Evolutionary conservation across 805 yeast genomes (phyloP), one percentile per base, ranked within the genome.

Genomic region (Blastobotrys mokoenaii): DNA sequence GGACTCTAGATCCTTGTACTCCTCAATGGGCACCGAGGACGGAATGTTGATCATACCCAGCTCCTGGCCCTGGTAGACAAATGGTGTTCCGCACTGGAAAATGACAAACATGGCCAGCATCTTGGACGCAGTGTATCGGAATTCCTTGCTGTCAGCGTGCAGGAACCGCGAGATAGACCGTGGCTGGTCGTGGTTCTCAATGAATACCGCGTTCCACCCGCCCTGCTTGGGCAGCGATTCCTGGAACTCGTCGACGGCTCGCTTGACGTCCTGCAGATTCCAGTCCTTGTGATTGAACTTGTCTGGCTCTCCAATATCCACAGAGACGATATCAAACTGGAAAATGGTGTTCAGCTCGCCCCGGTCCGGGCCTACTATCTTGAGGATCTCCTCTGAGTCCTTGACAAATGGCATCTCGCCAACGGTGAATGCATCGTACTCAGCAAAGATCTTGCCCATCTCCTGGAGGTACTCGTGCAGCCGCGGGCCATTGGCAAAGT

Each of bases 131-230:
- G 60, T 55, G 60, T 56, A 46, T 42, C 59, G 52, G 25, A 61
- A 61, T 5, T 68, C 60, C 41, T 66, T 71, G 58, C 70, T 67
- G 2, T 30, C 44, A 12, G 41, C 41, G 22, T 38, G 33, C 40
- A 77, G 79, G 55, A 74, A 76, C 53, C 81, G 66, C 12, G 77
- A 61, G 34, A 75, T 69, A 29, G 72, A 64, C 55, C 81, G 67
- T 11, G 80, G 73, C 54, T 74, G 80, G 60, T 77, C 82, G 56
- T 77, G 82, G 56, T 77, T 77, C 58, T 77, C 82, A 47, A 71
- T 57, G 60, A 70, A 76, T 15, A 69, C 67, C 12, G 81, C 72
- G 29, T 75, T 60, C 82, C 82, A 77, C 14, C 77, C 77, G 51
- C 76, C 81, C 14, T 76, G 69, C 16, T 65, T 71, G 41, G 72